Percentiles rank a stretch among this genome's conserved stretches.
These are phyloP conservation scores for Pueraria montana DNA, from an alignment of 306 rosid species.

Conservation along the genomic window DNA sequence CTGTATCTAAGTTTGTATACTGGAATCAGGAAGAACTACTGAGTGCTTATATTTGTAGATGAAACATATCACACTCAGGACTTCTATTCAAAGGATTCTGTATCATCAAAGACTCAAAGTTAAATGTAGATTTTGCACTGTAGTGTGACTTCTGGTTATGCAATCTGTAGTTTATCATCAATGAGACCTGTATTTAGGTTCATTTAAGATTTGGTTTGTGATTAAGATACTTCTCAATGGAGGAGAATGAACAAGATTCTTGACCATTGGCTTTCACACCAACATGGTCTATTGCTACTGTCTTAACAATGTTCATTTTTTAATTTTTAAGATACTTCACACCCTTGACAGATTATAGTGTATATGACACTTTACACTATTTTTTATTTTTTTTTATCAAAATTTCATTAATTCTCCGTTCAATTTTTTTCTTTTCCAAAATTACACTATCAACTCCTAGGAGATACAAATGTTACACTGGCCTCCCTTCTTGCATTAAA, in stretches of 20 bases:
- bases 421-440: too few species aligned
- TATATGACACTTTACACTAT: too few species aligned
- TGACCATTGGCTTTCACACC: slow-evolving; percentile 85
- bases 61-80: not conserved
- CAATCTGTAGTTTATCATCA: not conserved
- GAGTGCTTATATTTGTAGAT: not conserved
- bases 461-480: too few species aligned
- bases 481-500: too few species aligned
- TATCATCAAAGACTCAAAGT: not conserved
- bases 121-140: not conserved
- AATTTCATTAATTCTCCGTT: too few species aligned
- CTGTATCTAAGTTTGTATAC: not conserved
- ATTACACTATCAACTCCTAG: too few species aligned
- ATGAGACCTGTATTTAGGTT: slow-evolving; percentile 1
- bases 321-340: too few species aligned
- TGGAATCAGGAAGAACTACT: not conserved
- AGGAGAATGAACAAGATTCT: slow-evolving; percentile 46
- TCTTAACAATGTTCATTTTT: slow-evolving; percentile 72
- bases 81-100: not conserved
- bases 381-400: too few species aligned
- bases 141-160: not conserved
- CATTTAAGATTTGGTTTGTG: slow-evolving; percentile 28
- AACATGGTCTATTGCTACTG: slow-evolving; percentile 85
- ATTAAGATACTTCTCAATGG: slow-evolving; percentile 58
- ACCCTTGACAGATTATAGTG: too few species aligned